These are phyloP conservation scores for Fusarium ramigenum DNA, from an alignment of 2,329 filamentous ascomycete genomes.

Conservation along the genomic window DNA sequence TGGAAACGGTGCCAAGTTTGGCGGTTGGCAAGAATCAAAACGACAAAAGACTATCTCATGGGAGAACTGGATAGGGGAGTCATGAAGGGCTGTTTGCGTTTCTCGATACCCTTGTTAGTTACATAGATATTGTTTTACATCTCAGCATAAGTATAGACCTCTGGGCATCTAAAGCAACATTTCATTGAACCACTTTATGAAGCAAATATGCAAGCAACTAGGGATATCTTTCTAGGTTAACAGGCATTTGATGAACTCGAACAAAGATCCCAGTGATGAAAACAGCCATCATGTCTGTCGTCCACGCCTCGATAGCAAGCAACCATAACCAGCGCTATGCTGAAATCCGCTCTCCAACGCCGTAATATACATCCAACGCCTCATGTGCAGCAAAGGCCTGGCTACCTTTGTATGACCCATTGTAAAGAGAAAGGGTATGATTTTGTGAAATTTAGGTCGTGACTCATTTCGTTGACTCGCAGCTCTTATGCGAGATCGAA, in stretches of 20 bases:
- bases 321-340: conserved; percentile 5
- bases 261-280: conserved; percentile 14
- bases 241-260: conserved; percentile 1
- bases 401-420: not conserved
- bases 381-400: conserved; percentile 4
- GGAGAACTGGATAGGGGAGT: conserved; percentile 30
- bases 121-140: not conserved
- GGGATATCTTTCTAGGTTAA: conserved; percentile 13
- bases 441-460: conserved; percentile 11
- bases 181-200: not conserved
- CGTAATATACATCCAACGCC: conserved; percentile 29
- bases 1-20: conserved; percentile 43
- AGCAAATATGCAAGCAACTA: not conserved
- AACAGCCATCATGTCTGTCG: not conserved
- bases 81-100: not conserved
- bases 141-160: not conserved
- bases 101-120: not conserved
- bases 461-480: conserved; percentile 10
- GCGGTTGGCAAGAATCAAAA: conserved; percentile 40
- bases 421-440: not conserved
- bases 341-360: conserved; percentile 23
- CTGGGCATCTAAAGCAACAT: not conserved
- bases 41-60: conserved; percentile 13
- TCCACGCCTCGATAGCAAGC: conserved; percentile 4
- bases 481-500: not conserved